A percentile compares a stretch with the other conserved stretches of the same genome.
Evolutionary conservation across 495 filamentous ascomycete genomes (phyloP).

Genomic region (Opeltia flavorubescens): DNA sequence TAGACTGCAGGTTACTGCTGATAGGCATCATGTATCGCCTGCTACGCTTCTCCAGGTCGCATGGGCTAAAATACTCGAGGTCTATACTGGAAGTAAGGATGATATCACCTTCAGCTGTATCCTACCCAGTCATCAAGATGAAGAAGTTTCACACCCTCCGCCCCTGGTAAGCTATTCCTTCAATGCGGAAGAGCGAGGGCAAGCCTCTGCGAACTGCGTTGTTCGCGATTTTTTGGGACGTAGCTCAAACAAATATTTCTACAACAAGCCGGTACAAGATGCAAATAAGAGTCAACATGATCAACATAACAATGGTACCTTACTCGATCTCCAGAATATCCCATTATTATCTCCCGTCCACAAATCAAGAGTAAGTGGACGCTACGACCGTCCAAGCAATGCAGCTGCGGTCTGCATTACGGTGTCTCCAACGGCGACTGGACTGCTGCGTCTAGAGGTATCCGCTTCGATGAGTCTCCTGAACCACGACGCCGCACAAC

Average conservation of each 20-base stretch:
- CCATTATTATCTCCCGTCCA: too few species aligned
- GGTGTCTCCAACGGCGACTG: neutral
- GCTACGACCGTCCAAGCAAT: too few species aligned
- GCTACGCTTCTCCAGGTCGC: conserved; percentile 58
- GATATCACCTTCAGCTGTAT: conserved; percentile 21
- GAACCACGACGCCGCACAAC: neutral
- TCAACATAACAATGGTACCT: too few species aligned
- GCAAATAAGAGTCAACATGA: too few species aligned
- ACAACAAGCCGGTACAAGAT: too few species aligned
- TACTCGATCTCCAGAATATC: too few species aligned
- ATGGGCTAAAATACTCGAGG: conserved; percentile 46
- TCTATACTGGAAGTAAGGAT: conserved; percentile 23
- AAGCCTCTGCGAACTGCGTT: too few species aligned
- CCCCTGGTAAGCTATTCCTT: conserved; percentile 11
- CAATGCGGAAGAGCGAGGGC: neutral
- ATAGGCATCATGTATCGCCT: conserved; percentile 42
- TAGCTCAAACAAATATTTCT: too few species aligned
- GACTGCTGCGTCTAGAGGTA: neutral
- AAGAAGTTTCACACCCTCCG: conserved; percentile 15
- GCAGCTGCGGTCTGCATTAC: too few species aligned
- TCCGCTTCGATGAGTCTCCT: neutral
- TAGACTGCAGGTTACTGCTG: conserved; percentile 22
- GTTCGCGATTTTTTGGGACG: too few species aligned
- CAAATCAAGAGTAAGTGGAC: too few species aligned
- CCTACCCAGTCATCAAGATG: conserved; percentile 11